Evolutionary conservation across 176 grass and related monocot genomes (phyloP), one percentile per base, ranked within the genome.

Genomic region (Musa acuminata): DNA sequence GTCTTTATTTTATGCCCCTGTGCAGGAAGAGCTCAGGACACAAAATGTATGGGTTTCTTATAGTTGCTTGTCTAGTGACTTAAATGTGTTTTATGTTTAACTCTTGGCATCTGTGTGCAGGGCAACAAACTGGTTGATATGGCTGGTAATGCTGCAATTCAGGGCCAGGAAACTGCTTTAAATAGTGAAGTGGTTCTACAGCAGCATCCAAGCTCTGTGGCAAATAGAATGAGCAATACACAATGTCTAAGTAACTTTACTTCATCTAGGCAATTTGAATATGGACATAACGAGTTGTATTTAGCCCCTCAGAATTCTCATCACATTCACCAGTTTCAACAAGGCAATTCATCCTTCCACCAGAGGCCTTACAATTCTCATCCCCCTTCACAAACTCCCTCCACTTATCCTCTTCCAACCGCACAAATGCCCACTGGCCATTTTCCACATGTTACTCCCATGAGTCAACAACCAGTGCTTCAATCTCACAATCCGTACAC

Each of bases 261-360:
- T 52, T 75, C 87, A 53, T 53, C 82, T 69, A 73, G 82, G 82
- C 90, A 84, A 65, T 67, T 62, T 72, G 87, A 89, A 53, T 93
- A 89, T 81, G 87, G 84, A 78, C 88, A 84, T 75, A 92, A 75
- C 57, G 88, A 81, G 60, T 60, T 83, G 53, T 87, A 83, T 85
- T 62, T 85, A 71, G 67, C 82, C 69, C 53, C 84, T 1, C 87
- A 93, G 79, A 68, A 78, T 79, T 83, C 89, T 83, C 85, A 82
- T 76, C 69, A 82, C 67, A 89, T 78, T 76, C 88, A 85, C n/a
- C 90, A 93, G 73, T 89, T 89, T 87, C 87, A 77, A 65, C 84
- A 87, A 2, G 63, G 60, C 51, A 81, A 80, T 65, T 68, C 84
- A 68, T 48, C 90, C 67, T 89, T 87, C 75, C 90, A 93, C 67